Conservation (phyloP, 176 grass and related monocot genomes). For the Aegilops sharonensis region DNA sequence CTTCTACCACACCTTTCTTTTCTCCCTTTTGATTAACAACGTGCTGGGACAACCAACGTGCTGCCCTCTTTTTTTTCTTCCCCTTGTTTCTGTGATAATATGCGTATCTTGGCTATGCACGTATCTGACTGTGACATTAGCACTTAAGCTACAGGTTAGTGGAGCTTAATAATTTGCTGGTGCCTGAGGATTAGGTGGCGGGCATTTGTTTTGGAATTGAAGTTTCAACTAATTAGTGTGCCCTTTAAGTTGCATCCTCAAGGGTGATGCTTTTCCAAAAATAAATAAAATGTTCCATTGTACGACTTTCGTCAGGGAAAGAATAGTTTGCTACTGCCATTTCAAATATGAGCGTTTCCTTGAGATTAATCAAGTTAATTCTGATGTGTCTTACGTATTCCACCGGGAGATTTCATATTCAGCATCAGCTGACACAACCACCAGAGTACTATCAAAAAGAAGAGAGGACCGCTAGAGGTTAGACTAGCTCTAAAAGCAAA, state of each 20-base stretch:
- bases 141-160: neutral
- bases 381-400: neutral
- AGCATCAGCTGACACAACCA: neutral
- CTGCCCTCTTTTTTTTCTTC: too few relatives aligned
- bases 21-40: neutral
- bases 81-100: neutral
- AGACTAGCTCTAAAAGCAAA: neutral
- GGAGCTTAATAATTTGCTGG: slow-evolving; percentile 2
- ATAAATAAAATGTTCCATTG: neutral
- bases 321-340: neutral
- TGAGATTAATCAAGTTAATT: neutral
- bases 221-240: slow-evolving; percentile 48
- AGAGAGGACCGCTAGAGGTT: neutral
- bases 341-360: neutral
- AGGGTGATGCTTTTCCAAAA: neutral
- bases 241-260: neutral
- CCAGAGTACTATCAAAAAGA: too few relatives aligned
- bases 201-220: slow-evolving; percentile 34
- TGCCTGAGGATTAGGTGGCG: slow-evolving; percentile 47
- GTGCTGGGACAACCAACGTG: neutral
- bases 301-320: neutral
- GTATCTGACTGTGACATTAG: neutral
- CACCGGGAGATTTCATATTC: neutral
- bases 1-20: neutral
- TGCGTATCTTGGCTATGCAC: neutral